Conservation (phyloP, 352 stramenopile genomes). For the Phytopythium ostracodes region DNA sequence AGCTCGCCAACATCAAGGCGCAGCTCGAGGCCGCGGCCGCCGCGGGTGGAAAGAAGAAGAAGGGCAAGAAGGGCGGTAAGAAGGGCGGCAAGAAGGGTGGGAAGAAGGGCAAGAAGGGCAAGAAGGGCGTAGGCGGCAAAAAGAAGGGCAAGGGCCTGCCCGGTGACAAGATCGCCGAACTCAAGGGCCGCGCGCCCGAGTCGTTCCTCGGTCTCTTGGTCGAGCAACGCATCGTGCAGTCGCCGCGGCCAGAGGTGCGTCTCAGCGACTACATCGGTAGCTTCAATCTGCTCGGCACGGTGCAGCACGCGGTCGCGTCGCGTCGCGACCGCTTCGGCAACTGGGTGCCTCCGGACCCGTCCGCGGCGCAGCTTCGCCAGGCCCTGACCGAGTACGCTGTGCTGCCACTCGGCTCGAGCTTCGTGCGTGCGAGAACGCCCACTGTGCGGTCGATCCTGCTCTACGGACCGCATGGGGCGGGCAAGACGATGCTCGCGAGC, state of each 20-base stretch:
- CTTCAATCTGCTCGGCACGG: conserved; percentile 89
- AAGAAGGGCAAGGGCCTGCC: conserved; percentile 83
- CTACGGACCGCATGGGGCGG: conserved; percentile 88
- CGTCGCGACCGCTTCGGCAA: conserved; percentile 66
- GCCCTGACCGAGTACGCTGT: conserved; percentile 90
- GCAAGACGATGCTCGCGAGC: conserved; percentile 93
- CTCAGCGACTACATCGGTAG: conserved; percentile 88
- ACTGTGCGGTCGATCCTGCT: conserved; percentile 90
- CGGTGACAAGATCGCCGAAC: conserved; percentile 88
- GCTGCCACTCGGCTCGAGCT: conserved; percentile 75
- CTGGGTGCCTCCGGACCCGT: conserved; percentile 91
- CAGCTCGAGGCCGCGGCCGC: conserved; percentile 73
- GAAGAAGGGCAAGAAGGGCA: conserved; percentile 45
- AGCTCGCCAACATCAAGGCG: conserved; percentile 93
- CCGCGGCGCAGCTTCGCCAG: conserved; percentile 87
- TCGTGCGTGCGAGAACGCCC: conserved; percentile 70
- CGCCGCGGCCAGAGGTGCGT: conserved; percentile 22
- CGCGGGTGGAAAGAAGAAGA: conserved; percentile 72
- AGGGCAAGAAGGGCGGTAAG: conserved; percentile 55
- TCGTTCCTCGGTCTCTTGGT: conserved; percentile 90
- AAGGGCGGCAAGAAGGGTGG: too few relatives aligned
- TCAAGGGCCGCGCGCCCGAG: conserved; percentile 86
- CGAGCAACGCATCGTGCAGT: conserved; percentile 87
- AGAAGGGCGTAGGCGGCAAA: conserved; percentile 31
- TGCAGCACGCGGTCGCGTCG: conserved; percentile 54